Evolutionary conservation across 2,329 filamentous ascomycete species (phyloP), one percentile per base, ranked within the genome.

Genomic region (Paradendryphiella salina): DNA sequence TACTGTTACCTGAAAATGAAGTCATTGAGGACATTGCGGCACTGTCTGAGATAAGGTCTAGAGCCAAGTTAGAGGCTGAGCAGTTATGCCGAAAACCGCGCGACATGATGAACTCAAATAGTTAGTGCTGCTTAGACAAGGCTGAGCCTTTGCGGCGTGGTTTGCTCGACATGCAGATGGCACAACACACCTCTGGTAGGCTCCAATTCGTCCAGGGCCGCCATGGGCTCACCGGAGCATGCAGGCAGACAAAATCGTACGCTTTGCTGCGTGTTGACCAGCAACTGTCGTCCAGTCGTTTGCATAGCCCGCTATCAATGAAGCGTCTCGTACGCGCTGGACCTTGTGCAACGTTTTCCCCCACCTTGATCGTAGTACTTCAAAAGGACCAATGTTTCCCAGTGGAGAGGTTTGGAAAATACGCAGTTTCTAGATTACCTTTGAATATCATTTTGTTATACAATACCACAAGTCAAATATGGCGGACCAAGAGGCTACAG

Each of bases 271-370:
- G 56, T 53, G 41, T 4, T 18, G 31, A 42, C 28, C 33, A 37
- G 21, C 26, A 11, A 38, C 38, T 50, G 8, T 59, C 44, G 60
- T 59, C 66, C 65, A 70, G 64, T 69, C 59, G 33, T 54, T 56
- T 58, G 54, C 53, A 63, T 57, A 57, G 56, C 56, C 50, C 36
- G 29, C 46, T 51, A 46, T 54, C 56, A 46, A 26, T 45, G 41
- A 37, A 29, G 33, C 33, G 18, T 45, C 48, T 49, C 29, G 46
- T 50, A 44, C 34, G 39, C 36, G 35, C 41, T 56, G 50, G 54
- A 35, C 26, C 31, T 43, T 46, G 51, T 52, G 29, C 46, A 9
- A 40, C 52, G 32, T 4, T 14, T 33, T 18, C 41, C 35, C 11
- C 23, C 42, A 18, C 29, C 32, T 20, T 34, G n/a, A 23, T 26